Conservation (phyloP, 164 flowering plant species). For the Berberis thunbergii region DNA sequence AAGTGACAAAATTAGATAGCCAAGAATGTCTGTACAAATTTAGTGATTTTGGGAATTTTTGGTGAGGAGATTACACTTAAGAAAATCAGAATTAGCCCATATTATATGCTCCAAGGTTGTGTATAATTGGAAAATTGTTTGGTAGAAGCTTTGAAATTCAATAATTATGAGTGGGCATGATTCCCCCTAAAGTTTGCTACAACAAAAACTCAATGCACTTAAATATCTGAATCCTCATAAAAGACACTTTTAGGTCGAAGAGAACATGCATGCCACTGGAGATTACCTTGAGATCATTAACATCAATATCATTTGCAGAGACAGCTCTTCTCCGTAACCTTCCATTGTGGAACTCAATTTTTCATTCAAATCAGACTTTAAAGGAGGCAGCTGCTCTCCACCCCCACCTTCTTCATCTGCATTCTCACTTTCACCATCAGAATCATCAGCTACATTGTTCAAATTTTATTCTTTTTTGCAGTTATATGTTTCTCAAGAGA, state of each 20-base stretch:
- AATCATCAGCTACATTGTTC: constrained; percentile 15
- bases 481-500: constrained; percentile 25
- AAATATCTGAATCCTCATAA: not conserved
- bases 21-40: too few species aligned
- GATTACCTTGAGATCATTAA: constrained; percentile 35
- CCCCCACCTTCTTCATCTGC: constrained; percentile 7
- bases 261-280: not conserved
- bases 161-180: too few species aligned
- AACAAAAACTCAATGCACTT: too few species aligned
- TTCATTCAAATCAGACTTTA: constrained; percentile 20
- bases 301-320: constrained; percentile 37
- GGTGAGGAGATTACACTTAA: too few species aligned
- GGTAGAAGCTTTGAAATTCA: too few species aligned
- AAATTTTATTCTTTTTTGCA: constrained; percentile 6
- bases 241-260: not conserved
- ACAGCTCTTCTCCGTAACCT: constrained; percentile 72
- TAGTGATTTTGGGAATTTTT: too few species aligned
- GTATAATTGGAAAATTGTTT: too few species aligned
- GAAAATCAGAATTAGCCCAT: too few species aligned
- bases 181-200: too few species aligned
- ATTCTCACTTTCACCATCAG: constrained; percentile 26
- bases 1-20: too few species aligned
- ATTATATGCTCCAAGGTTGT: too few species aligned
- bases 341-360: constrained; percentile 57
- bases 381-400: not conserved